Evolutionary conservation across 768 basidiomycete species (phyloP).

Genomic region (Punctularia strigosozonata): DNA sequence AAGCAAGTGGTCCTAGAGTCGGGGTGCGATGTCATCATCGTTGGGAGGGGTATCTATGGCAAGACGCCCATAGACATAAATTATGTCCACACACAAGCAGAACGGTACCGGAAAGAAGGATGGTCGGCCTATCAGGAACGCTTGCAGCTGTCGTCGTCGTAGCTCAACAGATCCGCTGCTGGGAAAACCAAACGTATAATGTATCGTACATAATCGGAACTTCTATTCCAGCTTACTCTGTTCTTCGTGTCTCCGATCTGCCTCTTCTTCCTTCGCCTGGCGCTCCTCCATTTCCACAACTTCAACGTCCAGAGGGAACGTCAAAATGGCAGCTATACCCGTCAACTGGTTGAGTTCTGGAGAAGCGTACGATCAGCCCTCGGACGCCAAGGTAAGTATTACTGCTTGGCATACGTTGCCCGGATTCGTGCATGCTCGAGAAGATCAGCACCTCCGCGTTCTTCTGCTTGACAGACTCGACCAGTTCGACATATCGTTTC

Average conservation of each 20-base stretch:
- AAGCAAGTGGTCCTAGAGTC: conserved; percentile 65
- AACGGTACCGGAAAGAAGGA: conserved; percentile 73
- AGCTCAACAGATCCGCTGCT: too few species aligned
- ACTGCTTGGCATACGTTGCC: conserved; percentile 55
- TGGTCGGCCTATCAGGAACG: conserved; percentile 85
- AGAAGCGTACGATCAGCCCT: conserved; percentile 3
- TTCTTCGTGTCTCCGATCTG: conserved; percentile 9
- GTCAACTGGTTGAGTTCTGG: conserved; percentile 93
- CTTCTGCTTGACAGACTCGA: conserved; percentile 79
- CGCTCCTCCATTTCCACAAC: conserved; percentile 89
- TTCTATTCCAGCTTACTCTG: conserved; percentile 7
- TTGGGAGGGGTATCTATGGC: conserved; percentile 91
- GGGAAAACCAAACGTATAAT: neutral
- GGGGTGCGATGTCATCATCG: conserved; percentile 95
- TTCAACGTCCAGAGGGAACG: conserved; percentile 92
- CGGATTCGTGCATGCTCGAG: conserved; percentile 99
- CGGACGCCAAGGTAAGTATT: neutral
- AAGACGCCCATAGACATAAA: conserved; percentile 31
- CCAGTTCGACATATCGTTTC: conserved; percentile 77
- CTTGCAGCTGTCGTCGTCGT: too few species aligned
- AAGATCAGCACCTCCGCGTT: conserved; percentile 94
- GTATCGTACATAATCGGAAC: neutral
- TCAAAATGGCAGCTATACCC: conserved; percentile 90
- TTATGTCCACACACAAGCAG: conserved; percentile 57
- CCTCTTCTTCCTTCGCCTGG: conserved; percentile 44